These are phyloP conservation scores for Lepiota venenata DNA, from an alignment of 768 basidiomycete genomes.

Conservation along the genomic window DNA sequence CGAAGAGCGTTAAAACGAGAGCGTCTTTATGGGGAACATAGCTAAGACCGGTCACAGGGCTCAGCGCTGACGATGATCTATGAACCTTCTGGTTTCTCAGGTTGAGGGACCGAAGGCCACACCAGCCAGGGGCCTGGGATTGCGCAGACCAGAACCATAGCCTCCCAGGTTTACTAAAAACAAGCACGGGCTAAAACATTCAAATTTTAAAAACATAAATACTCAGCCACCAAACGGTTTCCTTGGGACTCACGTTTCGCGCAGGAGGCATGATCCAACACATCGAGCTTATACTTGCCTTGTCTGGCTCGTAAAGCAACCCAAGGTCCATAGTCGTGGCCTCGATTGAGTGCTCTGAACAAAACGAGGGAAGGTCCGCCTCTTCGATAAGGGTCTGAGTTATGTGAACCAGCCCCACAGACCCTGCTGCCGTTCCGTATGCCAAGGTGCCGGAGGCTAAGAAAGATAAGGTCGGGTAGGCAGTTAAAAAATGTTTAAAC, in stretches of 20 bases:
- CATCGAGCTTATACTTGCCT: constrained; percentile 46
- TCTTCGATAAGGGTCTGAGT: constrained; percentile 38
- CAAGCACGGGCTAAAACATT: constrained; percentile 47
- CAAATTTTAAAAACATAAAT: neutral
- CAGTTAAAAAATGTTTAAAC: constrained; percentile 9
- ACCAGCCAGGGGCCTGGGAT: constrained; percentile 33
- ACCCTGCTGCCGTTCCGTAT: constrained; percentile 56
- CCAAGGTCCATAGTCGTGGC: constrained; percentile 26
- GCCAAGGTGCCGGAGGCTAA: constrained; percentile 58
- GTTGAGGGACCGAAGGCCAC: constrained; percentile 41
- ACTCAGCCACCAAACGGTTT: neutral
- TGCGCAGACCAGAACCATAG: constrained; percentile 53
- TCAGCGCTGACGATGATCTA: constrained; percentile 55
- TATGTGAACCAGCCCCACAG: constrained; percentile 52
- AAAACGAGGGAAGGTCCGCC: constrained; percentile 24
- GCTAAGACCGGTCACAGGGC: constrained; percentile 55
- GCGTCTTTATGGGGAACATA: constrained; percentile 49
- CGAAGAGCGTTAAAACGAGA: constrained; percentile 57
- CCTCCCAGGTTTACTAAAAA: constrained; percentile 56
- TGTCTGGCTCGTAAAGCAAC: constrained; percentile 34
- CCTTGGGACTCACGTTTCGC: constrained; percentile 32
- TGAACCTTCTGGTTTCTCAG: constrained; percentile 49
- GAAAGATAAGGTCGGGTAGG: neutral
- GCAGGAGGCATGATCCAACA: constrained; percentile 47
- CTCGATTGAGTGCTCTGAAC: constrained; percentile 30